phyloP scores from a whole-genome alignment of 1,284 basidiomycete genomes.

The Pseudozyma hubeiensis region DNA sequence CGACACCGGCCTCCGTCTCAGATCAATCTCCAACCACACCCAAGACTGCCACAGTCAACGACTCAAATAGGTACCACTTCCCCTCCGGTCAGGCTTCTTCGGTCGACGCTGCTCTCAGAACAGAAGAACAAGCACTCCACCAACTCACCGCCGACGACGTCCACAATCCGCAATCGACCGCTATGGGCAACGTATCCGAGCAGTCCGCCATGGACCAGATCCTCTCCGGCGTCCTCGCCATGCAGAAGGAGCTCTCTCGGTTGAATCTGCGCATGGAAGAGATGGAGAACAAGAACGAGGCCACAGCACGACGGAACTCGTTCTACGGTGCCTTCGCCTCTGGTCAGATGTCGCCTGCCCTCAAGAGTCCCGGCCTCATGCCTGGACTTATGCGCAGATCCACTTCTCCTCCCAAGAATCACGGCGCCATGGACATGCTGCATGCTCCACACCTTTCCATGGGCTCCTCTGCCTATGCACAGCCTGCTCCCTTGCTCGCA shows the following conservation, averaged over 20 bases:
- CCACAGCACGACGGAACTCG: conserved; percentile 34
- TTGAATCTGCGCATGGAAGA: conserved; percentile 57
- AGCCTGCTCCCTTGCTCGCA: conserved; percentile 56
- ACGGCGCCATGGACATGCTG: conserved; percentile 20
- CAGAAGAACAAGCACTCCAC: conserved; percentile 27
- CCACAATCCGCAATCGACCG: conserved; percentile 1
- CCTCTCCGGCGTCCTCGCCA: conserved; percentile 55
- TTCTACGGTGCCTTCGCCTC: conserved; percentile 34
- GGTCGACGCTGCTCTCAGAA: conserved; percentile 6
- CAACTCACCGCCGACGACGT: conserved; percentile 22
- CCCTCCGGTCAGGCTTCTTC: neutral
- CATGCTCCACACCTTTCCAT: conserved; percentile 49
- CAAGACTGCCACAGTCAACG: conserved; percentile 5
- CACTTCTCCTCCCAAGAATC: conserved; percentile 52
- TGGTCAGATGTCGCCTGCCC: conserved; percentile 40
- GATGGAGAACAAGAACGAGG: conserved; percentile 47
- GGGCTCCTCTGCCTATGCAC: conserved; percentile 20
- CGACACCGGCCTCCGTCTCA: neutral
- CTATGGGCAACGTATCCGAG: conserved; percentile 37
- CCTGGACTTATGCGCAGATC: conserved; percentile 29
- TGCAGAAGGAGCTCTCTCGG: conserved; percentile 64
- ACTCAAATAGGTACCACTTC: conserved; percentile 7
- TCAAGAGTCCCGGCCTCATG: conserved; percentile 43
- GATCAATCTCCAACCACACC: conserved; percentile 34
- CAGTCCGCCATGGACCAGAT: conserved; percentile 54